Conservation (phyloP, 306 rosid genomes). For the Rosa rugosa region DNA sequence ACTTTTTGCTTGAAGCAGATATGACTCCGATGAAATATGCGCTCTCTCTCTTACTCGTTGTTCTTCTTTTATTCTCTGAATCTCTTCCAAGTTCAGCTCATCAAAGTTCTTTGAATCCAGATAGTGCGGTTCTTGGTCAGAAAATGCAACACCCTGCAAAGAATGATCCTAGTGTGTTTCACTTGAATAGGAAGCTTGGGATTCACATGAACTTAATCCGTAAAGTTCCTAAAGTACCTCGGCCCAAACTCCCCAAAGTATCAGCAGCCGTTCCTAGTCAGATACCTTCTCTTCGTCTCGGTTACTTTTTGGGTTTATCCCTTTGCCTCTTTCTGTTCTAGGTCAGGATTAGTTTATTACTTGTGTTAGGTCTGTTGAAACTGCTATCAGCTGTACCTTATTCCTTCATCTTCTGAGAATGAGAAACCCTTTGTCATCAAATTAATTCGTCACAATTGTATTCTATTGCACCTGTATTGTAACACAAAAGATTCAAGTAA, state of each 20-base stretch:
- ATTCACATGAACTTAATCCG: conserved; percentile 13
- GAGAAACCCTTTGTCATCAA: neutral
- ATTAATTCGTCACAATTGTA: neutral
- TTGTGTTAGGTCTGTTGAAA: neutral
- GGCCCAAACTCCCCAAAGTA: neutral
- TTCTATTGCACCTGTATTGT: neutral
- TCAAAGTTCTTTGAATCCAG: conserved; percentile 1
- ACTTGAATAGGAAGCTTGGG: conserved; percentile 20
- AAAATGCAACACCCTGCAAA: neutral
- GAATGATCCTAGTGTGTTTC: neutral
- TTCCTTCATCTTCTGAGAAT: neutral
- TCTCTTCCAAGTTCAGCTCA: conserved; percentile 27
- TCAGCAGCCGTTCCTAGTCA: conserved; percentile 23
- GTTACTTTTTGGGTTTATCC: neutral
- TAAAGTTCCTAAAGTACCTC: neutral
- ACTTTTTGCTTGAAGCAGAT: neutral
- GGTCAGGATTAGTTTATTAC: neutral
- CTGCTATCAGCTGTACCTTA: neutral
- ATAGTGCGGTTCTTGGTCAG: conserved; percentile 1
- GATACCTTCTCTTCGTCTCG: conserved; percentile 11
- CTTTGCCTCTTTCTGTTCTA: conserved; percentile 6
- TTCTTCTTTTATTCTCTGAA: conserved; percentile 21
- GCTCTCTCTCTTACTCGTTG: conserved; percentile 6
- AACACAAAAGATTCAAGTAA: neutral
- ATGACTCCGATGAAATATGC: conserved; percentile 20